These are phyloP conservation scores for Narthecium ossifragum DNA, from an alignment of 106 monocot species.

Conservation along the genomic window DNA sequence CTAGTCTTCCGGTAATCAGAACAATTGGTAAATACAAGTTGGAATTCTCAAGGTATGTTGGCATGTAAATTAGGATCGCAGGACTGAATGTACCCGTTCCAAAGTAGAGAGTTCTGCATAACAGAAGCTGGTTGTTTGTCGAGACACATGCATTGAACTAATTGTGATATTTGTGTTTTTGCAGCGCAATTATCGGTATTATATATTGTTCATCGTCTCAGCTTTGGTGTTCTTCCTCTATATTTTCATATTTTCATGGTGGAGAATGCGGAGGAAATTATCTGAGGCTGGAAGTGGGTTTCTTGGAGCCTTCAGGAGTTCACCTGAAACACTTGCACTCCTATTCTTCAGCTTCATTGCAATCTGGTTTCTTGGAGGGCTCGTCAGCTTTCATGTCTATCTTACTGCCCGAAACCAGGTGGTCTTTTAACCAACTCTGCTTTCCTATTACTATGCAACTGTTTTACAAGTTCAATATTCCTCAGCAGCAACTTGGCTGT, in stretches of 20 bases:
- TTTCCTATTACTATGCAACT: neutral
- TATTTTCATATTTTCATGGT: constrained; percentile 33
- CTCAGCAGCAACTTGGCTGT: too few relatives aligned
- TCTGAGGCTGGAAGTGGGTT: constrained; percentile 1
- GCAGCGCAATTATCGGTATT: constrained; percentile 57
- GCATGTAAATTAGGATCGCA: too few relatives aligned
- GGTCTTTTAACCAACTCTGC: neutral
- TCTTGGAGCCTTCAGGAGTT: constrained; percentile 8
- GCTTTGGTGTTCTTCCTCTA: constrained; percentile 39
- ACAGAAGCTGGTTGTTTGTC: too few relatives aligned
- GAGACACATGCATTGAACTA: neutral
- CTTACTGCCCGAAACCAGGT: constrained; percentile 54
- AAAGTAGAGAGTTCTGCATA: too few relatives aligned
- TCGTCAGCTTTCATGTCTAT: constrained; percentile 40
- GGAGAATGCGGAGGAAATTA: constrained; percentile 22
- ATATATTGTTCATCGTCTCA: constrained; percentile 43
- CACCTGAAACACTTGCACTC: constrained; percentile 42
- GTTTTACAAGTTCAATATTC: too few relatives aligned
- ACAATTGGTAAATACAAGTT: too few relatives aligned
- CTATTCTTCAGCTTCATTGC: constrained; percentile 35
- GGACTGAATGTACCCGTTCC: too few relatives aligned
- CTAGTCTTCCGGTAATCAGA: too few relatives aligned
- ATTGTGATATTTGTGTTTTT: neutral
- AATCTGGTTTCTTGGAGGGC: constrained; percentile 47
- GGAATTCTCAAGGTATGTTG: too few relatives aligned